Evolutionary conservation across 306 rosid genomes (phyloP).

Genomic region (Inga leiocalycina): DNA sequence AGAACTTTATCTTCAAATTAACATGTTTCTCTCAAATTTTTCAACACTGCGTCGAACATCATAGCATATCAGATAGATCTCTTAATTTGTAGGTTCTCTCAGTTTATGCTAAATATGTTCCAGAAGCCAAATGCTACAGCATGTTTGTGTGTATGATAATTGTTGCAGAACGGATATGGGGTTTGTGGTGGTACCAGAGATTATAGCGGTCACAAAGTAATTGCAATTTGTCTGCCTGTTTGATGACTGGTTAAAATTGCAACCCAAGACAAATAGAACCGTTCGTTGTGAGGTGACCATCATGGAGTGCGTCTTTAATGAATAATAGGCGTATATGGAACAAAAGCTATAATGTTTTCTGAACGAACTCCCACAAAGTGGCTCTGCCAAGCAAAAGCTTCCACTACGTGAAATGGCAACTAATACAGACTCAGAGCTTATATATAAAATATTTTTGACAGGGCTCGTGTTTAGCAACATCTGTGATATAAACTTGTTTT

Average conservation of each 20-base stretch:
- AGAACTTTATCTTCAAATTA: background rate
- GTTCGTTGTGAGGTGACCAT: background rate
- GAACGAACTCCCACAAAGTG: background rate
- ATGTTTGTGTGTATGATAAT: background rate
- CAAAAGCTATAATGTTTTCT: background rate
- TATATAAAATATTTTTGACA: background rate
- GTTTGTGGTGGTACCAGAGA: background rate
- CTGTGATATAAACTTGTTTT: background rate
- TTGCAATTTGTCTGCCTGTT: background rate
- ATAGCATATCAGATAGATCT: background rate
- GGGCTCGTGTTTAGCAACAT: slow-evolving; percentile 5
- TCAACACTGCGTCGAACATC: background rate
- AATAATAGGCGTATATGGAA: slow-evolving; percentile 9
- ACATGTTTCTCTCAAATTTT: background rate
- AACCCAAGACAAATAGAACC: background rate
- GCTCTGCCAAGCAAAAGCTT: background rate
- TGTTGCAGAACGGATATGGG: slow-evolving; percentile 1
- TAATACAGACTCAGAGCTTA: slow-evolving; percentile 8
- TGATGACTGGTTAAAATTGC: background rate
- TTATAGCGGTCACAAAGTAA: background rate
- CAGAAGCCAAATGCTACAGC: background rate
- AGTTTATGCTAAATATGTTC: slow-evolving; percentile 8
- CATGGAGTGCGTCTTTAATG: background rate
- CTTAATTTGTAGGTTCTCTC: slow-evolving; percentile 3
- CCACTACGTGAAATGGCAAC: slow-evolving; percentile 25